Evolutionary conservation across 2,329 filamentous ascomycete species (phyloP).

Genomic region (Fonsecaea pedrosoi): DNA sequence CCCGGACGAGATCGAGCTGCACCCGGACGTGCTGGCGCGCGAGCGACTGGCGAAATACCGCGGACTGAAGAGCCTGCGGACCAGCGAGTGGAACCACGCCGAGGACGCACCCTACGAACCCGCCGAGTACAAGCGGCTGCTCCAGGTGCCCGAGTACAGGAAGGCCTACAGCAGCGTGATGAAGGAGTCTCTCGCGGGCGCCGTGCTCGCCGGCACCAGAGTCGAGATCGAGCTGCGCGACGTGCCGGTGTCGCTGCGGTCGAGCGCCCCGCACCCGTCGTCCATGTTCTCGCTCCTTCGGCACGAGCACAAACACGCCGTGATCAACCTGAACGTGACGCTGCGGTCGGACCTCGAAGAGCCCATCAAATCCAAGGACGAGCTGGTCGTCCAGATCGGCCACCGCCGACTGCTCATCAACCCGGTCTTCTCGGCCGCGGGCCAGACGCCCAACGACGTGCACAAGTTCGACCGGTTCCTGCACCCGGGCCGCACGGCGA

Average conservation of each 20-base stretch:
- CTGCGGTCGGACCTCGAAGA: constrained; percentile 76
- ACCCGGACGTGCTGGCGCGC: constrained; percentile 81
- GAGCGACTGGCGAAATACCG: constrained; percentile 87
- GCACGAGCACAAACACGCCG: constrained; percentile 93
- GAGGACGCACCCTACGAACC: constrained; percentile 89
- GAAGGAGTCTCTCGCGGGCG: constrained; percentile 86
- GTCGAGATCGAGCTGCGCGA: constrained; percentile 78
- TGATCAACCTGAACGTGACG: constrained; percentile 87
- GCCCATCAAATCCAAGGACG: constrained; percentile 88
- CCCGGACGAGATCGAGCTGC: constrained; percentile 94
- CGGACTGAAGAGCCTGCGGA: constrained; percentile 87
- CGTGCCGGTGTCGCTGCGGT: constrained; percentile 62
- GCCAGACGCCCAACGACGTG: constrained; percentile 92
- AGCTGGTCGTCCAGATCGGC: constrained; percentile 89
- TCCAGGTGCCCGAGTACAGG: constrained; percentile 89
- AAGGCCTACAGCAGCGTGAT: constrained; percentile 77
- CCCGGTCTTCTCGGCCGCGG: constrained; percentile 86
- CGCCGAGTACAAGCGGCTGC: constrained; percentile 83
- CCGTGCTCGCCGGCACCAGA: constrained; percentile 80
- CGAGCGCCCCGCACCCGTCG: constrained; percentile 62
- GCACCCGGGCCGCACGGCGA: constrained; percentile 85
- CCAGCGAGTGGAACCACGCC: constrained; percentile 85
- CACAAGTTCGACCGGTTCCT: constrained; percentile 95
- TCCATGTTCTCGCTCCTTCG: constrained; percentile 85
- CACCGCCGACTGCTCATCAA: constrained; percentile 85